phyloP scores from a whole-genome alignment of 139 green algal genomes.

The Coelastrella sp. region DNA sequence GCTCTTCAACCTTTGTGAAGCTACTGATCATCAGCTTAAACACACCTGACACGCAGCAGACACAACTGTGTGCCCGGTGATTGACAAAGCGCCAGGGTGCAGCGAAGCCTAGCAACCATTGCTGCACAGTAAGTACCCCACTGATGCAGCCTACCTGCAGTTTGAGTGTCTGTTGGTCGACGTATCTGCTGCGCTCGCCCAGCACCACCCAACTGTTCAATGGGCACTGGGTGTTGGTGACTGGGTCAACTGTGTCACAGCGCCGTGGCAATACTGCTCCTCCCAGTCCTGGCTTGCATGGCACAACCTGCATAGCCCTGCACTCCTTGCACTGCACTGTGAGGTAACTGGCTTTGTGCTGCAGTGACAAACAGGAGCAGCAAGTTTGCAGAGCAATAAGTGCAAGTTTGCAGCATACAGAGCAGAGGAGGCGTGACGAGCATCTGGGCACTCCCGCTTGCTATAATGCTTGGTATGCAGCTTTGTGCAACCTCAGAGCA shows the following conservation, averaged over 20 bases:
- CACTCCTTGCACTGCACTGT: slow-evolving; percentile 93
- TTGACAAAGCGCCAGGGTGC: neutral
- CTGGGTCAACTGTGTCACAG: slow-evolving; percentile 30
- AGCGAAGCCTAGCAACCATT: neutral
- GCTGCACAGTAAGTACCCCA: neutral
- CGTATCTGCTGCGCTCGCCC: slow-evolving; percentile 80
- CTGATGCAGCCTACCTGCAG: slow-evolving; percentile 70
- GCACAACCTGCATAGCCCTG: slow-evolving; percentile 70
- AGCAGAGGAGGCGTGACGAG: neutral
- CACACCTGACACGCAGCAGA: neutral
- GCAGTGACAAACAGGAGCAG: slow-evolving; percentile 15
- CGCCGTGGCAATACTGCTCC: slow-evolving; percentile 79
- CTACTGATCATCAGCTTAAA: neutral
- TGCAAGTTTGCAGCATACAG: neutral
- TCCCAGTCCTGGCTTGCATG: slow-evolving; percentile 88
- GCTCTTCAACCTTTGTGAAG: no score
- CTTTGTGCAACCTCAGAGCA: no score
- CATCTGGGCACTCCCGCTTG: no score
- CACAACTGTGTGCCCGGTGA: neutral
- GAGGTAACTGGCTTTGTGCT: slow-evolving; percentile 95
- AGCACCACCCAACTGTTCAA: slow-evolving; percentile 89
- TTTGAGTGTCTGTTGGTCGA: slow-evolving; percentile 99
- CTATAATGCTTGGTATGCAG: no score
- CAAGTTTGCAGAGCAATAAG: neutral
- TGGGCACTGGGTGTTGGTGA: slow-evolving; percentile 70